Evolutionary conservation across 1,284 basidiomycete species (phyloP), one percentile per base, ranked within the genome.

Genomic region (Ganoderma resinaceum): DNA sequence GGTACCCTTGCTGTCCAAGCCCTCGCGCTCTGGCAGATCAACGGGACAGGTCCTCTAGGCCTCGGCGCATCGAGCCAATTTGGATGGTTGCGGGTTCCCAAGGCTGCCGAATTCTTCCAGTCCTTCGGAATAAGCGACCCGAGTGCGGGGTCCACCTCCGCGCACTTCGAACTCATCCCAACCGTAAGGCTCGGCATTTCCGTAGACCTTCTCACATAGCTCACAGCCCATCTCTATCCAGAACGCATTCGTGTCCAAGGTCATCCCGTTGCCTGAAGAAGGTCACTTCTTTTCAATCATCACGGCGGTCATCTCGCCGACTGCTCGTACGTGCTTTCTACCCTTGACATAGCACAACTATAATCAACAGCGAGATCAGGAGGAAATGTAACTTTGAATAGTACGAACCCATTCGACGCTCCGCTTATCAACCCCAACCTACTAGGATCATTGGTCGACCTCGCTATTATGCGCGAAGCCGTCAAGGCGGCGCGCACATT

Each of bases 351-450:
- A 26, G 35, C 40, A n/a, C 43, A n/a, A 33, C 67, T 65, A 43
- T 65, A 61, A 26, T 66, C 58, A n/a, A 42, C 4, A 35, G 26
- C 35, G 38, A 6, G 2, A 23, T 26, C 52, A 78, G 77, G 71
- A 20, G 77, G 77, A 14, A 71, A 69, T 31, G 65, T 78, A 5
- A 68, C 66, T 12, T 46, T 78, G 20, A 63, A 42, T 7, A 72
- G 74, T 5, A 62, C 64, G 5, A 49, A 73, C 61, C 74, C 75
- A 20, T 73, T 73, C 62, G 73, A 63, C 29, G 61, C 58, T 46
- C 75, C 75, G 2, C 1, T 69, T 20, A 76, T 76, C 46, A 66
- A 75, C 63, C 75, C 73, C 2, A 63, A 53, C 16, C 70, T 75
- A 40, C 66, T 76, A 33, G 61, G 61, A 4, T 40, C 53, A 18